Conservation (phyloP, 352 stramenopile genomes). For the Thalassiosira exigua region DNA sequence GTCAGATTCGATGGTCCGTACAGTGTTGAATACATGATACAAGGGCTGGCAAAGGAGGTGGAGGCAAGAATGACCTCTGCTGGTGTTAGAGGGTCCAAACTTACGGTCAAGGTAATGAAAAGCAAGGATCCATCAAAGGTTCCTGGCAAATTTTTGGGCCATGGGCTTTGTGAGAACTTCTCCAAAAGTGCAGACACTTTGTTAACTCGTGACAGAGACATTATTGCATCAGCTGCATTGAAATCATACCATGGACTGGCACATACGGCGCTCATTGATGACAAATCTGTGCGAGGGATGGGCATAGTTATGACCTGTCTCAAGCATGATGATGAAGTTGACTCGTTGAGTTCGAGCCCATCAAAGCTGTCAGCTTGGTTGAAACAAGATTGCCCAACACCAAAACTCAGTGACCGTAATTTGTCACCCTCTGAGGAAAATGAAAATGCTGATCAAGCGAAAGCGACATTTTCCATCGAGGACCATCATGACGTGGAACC, state of each 20-base stretch:
- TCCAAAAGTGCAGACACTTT: slow-evolving; percentile 67
- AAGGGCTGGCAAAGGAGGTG: slow-evolving; percentile 76
- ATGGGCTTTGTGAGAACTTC: slow-evolving; percentile 75
- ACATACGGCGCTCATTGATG: no score
- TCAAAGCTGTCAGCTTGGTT: slow-evolving; percentile 57
- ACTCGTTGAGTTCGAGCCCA: slow-evolving; percentile 28
- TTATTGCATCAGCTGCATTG: slow-evolving; percentile 60
- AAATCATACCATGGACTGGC: slow-evolving; percentile 68
- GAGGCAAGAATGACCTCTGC: slow-evolving; percentile 70
- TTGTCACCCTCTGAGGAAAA: slow-evolving; percentile 1
- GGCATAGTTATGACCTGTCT: slow-evolving; percentile 75
- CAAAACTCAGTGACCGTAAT: not conserved
- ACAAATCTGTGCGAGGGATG: slow-evolving; percentile 76
- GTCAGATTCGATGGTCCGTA: slow-evolving; percentile 83
- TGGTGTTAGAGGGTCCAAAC: slow-evolving; percentile 59
- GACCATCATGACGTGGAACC: not conserved
- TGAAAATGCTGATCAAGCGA: no score
- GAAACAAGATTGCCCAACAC: slow-evolving; percentile 24
- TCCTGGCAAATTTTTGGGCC: slow-evolving; percentile 79
- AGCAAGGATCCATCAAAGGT: slow-evolving; percentile 69
- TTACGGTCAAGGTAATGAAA: slow-evolving; percentile 83
- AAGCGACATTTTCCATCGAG: no score
- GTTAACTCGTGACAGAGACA: slow-evolving; percentile 63
- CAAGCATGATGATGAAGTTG: slow-evolving; percentile 39
- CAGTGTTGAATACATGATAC: slow-evolving; percentile 79